Evolutionary conservation across 257 asterid genomes (phyloP).

Genomic region (Ilex asprella): DNA sequence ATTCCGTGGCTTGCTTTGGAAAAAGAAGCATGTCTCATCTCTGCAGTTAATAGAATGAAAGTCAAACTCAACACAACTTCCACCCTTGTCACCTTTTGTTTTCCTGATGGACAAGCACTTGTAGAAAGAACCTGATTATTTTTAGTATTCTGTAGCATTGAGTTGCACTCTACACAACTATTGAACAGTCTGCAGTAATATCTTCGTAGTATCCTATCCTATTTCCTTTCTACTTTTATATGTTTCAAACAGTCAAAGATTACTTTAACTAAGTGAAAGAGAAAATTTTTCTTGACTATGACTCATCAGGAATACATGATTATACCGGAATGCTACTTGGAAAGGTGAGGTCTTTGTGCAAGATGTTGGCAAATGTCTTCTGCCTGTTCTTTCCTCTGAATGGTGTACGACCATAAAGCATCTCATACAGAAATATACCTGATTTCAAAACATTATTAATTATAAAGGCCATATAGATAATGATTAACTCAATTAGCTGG

Average conservation of each 20-base stretch:
- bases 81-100: too few species aligned
- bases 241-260: background rate
- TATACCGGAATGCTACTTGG: constrained; percentile 94
- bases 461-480: background rate
- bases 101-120: too few species aligned
- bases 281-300: background rate
- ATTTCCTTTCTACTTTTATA: background rate
- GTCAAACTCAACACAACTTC: too few species aligned
- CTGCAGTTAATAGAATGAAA: too few species aligned
- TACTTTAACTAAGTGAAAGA: background rate
- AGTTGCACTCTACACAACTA: background rate
- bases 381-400: constrained; percentile 97
- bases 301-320: background rate
- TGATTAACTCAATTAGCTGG: too few species aligned
- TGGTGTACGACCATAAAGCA: constrained; percentile 97
- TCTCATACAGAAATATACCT: constrained; percentile 88
- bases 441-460: constrained; percentile 16
- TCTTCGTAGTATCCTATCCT: too few species aligned
- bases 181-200: background rate
- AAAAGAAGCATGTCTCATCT: too few species aligned
- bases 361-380: constrained; percentile 86
- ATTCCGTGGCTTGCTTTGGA: too few species aligned
- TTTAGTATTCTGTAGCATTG: too few species aligned
- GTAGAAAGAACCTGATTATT: too few species aligned
- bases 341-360: constrained; percentile 95